Evolutionary conservation across 2,329 filamentous ascomycete species (phyloP), one percentile per base, ranked within the genome.

Genomic region (Aureobasidium sp.): DNA sequence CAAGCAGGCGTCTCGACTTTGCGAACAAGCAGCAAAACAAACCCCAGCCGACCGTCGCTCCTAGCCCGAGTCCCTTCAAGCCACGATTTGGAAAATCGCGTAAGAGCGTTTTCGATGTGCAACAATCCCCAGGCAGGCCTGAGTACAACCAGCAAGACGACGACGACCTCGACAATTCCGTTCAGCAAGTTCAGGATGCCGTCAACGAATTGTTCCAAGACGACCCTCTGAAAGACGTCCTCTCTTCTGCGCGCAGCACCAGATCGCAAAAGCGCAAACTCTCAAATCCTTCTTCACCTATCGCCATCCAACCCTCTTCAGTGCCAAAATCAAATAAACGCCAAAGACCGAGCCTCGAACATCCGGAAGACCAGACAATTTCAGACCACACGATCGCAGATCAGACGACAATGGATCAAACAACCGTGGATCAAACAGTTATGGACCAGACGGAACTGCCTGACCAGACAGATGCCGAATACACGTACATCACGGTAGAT

Each of bases 1-100:
- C 60, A 8, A 73, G 71, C 62, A 67, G 72, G 32, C 64, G 67
- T 61, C 63, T 74, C 23, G 67, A 74, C 47, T 74, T 75, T 62
- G 66, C 65, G 20, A 64, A 64, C 27, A 68, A 69, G 29, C 64
- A 70, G 9, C 51, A 46, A 10, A 64, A 64, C 27, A 68, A 69
- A 27, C 64, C 70, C 7, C 51, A 46, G 17, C 53, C 39, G 10
- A 20, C 5, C 12, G 44, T 50, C 34, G 47, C 27, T 10, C 57
- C 57, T 8, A 66, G 55, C 9, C 65, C 66, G 10, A 72, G 70
- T 55, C 71, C 72, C 1, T 72, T 73, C 65, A 70, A 70, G 64
- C 70, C 71, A 26, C 44, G 61, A 6, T 59, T 59, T 20, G 56
- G 50, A 34, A 62, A 53, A 51, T 48, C 55, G 48, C 60, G 64